Evolutionary conservation across 306 rosid genomes (phyloP).

Genomic region (Begonia peltatifolia): DNA sequence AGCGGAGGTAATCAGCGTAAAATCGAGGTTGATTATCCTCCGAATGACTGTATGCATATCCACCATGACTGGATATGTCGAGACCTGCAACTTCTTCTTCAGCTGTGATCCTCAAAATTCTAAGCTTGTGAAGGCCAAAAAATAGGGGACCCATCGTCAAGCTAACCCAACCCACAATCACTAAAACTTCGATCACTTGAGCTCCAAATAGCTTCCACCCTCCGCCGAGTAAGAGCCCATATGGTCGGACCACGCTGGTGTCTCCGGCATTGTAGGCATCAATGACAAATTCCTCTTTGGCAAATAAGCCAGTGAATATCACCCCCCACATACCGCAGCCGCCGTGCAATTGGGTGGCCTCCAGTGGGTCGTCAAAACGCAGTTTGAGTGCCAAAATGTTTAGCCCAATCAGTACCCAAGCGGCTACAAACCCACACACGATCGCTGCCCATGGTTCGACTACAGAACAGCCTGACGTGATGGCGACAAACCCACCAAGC

Average conservation of each 20-base stretch:
- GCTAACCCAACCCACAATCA: constrained; percentile 51
- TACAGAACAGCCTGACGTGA: no score
- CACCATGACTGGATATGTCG: constrained; percentile 65
- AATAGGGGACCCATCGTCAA: constrained; percentile 58
- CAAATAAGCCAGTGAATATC: constrained; percentile 68
- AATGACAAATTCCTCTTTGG: constrained; percentile 41
- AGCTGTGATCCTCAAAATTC: constrained; percentile 29
- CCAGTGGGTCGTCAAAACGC: constrained; percentile 51
- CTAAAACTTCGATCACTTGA: constrained; percentile 42
- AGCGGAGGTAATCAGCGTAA: constrained; percentile 19
- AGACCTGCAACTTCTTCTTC: constrained; percentile 51
- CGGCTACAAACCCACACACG: constrained; percentile 39
- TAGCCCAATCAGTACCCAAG: constrained; percentile 53
- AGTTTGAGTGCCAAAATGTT: constrained; percentile 41
- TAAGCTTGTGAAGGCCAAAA: constrained; percentile 31
- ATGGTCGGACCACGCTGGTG: constrained; percentile 24
- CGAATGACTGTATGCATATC: constrained; percentile 36
- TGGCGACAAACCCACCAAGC: no score
- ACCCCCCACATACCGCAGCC: constrained; percentile 71
- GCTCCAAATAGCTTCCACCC: constrained; percentile 61
- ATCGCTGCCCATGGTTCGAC: no score
- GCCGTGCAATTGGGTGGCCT: constrained; percentile 68
- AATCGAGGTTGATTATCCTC: constrained; percentile 20
- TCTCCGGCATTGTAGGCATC: constrained; percentile 32
- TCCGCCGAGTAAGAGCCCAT: constrained; percentile 51